Evolutionary conservation across 805 yeast genomes (phyloP), one percentile per base, ranked within the genome.

Genomic region (Cyberlindnera veronae): DNA sequence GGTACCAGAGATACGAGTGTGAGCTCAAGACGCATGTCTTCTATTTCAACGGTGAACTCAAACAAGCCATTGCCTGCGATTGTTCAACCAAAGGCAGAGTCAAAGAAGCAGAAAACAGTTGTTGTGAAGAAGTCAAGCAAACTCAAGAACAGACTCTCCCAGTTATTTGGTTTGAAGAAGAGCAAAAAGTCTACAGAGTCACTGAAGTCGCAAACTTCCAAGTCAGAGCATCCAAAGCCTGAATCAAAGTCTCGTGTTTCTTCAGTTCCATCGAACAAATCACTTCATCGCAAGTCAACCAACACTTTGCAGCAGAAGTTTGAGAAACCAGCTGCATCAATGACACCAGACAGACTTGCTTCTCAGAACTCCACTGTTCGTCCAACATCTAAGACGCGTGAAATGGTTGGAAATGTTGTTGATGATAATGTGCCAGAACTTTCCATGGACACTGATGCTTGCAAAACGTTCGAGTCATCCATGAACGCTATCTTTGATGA

Each of bases 401-500:
- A 31, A 7, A 17, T 22, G 7, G 8, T 32, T 21, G 34, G 34
- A 14, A 22, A 32, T 11, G 20, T 6, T 11, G 20, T 6, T 13
- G 8, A 4, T 27, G 38, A 41, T 14, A 23, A 32, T 18, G 32
- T 48, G 8, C 53, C 50, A 14, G 55, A 48, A 35, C 13, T 46
- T 2, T 38, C 50, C 2, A 39, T 31, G 15, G n/a, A n/a, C n/a
- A 26, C 14, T 17, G 49, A 42, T 4, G 56, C 53, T 33, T 49
- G 38, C 16, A 35, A 34, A 16, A 47, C 53, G 4, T 55, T 54
- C 29, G 60, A 54, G 21, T 49, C 52, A 3, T 41, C 51, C 10
- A 54, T 55, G 60, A 29, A 49, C 3, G 46, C 57, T 5, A 36
- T 55, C 4, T 53, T 51, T 29, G 48, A 44, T 16, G 60, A 54